Percentiles rank a stretch among this genome's conserved stretches.
phyloP scores from a whole-genome alignment of 2,329 filamentous ascomycete species.

The Aspergillus pseudoglaucus region DNA sequence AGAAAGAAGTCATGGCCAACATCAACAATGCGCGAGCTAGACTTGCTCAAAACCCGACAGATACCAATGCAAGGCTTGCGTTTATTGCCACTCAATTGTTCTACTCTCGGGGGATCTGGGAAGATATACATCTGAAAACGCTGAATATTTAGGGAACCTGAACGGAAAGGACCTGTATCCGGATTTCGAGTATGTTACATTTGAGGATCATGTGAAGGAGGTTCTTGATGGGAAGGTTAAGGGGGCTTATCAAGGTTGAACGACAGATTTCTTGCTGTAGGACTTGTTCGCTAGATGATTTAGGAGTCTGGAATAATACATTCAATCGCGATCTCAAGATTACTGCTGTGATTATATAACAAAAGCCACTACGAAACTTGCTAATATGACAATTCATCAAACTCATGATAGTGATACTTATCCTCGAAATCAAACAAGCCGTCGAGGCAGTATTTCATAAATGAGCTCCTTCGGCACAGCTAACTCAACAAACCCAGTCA shows the following conservation, averaged over 20 bases:
- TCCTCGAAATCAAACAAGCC: too few relatives aligned
- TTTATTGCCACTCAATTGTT: background rate
- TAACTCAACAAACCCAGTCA: too few relatives aligned
- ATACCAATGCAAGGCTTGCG: background rate
- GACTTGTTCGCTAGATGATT: too few relatives aligned
- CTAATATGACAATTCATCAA: too few relatives aligned
- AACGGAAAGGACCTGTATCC: constrained; percentile 45
- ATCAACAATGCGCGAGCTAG: background rate
- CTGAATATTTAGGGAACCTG: constrained; percentile 46
- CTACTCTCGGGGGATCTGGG: constrained; percentile 35
- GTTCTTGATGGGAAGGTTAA: background rate
- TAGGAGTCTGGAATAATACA: too few relatives aligned
- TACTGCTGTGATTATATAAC: too few relatives aligned
- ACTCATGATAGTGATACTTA: too few relatives aligned
- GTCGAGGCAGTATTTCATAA: too few relatives aligned
- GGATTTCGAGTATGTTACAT: constrained; percentile 23
- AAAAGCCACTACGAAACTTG: too few relatives aligned
- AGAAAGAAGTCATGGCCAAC: background rate
- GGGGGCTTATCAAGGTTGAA: background rate
- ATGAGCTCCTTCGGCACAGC: too few relatives aligned
- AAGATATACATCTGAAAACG: constrained; percentile 43
- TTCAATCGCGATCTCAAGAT: too few relatives aligned
- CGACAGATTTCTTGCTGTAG: background rate
- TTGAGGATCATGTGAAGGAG: background rate
- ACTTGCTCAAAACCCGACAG: background rate